These are phyloP conservation scores for Linum lewisii DNA, from an alignment of 345 rosid genomes.

Conservation along the genomic window DNA sequence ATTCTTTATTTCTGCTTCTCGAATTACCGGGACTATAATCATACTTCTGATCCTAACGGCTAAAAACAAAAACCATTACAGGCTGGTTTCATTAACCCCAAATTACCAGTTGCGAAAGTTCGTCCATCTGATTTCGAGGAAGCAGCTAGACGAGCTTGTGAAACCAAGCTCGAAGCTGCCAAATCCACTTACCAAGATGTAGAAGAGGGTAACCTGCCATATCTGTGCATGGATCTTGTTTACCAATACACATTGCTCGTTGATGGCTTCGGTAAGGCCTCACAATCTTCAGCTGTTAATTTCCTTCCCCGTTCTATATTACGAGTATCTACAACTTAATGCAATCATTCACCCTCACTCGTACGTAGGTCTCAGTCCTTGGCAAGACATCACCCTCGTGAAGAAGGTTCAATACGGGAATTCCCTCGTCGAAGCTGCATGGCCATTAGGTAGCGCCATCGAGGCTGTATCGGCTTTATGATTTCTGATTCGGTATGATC, in stretches of 20 bases:
- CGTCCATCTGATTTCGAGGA: slow-evolving; percentile 59
- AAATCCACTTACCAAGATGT: slow-evolving; percentile 39
- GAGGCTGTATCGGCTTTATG: slow-evolving; percentile 59
- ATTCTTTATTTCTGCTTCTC: slow-evolving; percentile 10
- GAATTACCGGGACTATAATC: neutral
- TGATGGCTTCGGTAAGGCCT: slow-evolving; percentile 68
- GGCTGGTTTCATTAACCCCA: slow-evolving; percentile 70
- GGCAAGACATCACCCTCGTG: slow-evolving; percentile 74
- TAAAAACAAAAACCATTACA: slow-evolving; percentile 18
- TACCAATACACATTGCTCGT: slow-evolving; percentile 73
- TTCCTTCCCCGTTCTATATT: too few relatives aligned
- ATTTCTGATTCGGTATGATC: neutral
- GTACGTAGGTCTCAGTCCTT: slow-evolving; percentile 51
- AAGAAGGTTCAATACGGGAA: slow-evolving; percentile 64
- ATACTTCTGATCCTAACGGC: neutral
- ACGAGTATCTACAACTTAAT: too few relatives aligned
- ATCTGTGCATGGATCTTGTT: slow-evolving; percentile 89
- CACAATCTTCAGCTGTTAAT: neutral
- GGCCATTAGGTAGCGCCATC: slow-evolving; percentile 98
- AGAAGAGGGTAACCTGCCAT: slow-evolving; percentile 51
- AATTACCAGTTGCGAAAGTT: slow-evolving; percentile 64
- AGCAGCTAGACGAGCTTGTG: slow-evolving; percentile 86
- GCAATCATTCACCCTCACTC: neutral
- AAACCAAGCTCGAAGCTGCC: slow-evolving; percentile 54
- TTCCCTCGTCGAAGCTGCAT: slow-evolving; percentile 81